Percentiles rank a stretch among this genome's conserved stretches.
Evolutionary conservation across 2,329 filamentous ascomycete species (phyloP).

Genomic region (Botrytis porri): DNA sequence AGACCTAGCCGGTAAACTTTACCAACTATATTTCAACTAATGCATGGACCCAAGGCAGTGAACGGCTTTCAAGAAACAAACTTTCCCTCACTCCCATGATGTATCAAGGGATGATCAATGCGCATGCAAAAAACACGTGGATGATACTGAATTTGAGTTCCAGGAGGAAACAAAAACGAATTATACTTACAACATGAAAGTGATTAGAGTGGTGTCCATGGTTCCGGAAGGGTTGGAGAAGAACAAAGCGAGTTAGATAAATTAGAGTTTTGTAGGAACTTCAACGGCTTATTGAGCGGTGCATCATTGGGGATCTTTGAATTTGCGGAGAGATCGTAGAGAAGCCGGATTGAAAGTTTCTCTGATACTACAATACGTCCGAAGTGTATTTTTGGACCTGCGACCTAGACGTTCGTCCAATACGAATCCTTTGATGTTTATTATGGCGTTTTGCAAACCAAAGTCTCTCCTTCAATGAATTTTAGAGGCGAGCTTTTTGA

Average conservation of each 20-base stretch:
- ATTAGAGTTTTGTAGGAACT: conserved; percentile 3
- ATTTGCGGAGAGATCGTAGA: background rate
- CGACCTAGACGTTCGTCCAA: background rate
- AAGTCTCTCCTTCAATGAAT: background rate
- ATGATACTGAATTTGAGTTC: background rate
- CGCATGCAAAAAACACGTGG: background rate
- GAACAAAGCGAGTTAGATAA: background rate
- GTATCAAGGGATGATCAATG: conserved; percentile 12
- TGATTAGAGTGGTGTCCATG: conserved; percentile 59
- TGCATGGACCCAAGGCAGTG: background rate
- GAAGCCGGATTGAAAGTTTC: background rate
- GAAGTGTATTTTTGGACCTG: background rate
- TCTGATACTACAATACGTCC: conserved; percentile 4
- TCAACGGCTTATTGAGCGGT: background rate
- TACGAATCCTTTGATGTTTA: background rate
- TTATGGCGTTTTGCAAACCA: background rate
- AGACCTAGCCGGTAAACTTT: background rate
- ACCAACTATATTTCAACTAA: background rate
- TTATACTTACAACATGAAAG: conserved; percentile 57
- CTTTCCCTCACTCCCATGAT: background rate
- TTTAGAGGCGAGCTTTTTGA: background rate
- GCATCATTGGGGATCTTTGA: background rate
- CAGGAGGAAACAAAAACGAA: background rate
- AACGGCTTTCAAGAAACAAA: background rate
- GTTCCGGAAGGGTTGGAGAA: conserved; percentile 25